Conservation (phyloP, 2,329 filamentous ascomycete species). For the Hypomyces perniciosus region DNA sequence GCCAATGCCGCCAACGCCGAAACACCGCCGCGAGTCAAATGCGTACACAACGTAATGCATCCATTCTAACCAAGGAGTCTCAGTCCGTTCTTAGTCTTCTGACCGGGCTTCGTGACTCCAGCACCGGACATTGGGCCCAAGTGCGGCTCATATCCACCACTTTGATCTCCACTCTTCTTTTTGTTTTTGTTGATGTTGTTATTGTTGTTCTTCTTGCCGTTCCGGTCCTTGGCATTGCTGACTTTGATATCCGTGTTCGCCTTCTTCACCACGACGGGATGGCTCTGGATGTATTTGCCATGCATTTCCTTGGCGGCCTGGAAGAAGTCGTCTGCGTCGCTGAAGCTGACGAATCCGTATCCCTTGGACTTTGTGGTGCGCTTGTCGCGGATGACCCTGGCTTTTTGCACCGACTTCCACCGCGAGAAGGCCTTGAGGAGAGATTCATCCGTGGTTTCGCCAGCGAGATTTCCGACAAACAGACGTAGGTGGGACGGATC, state of each 20-base stretch:
- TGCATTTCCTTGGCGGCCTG: constrained; percentile 96
- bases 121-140: constrained; percentile 44
- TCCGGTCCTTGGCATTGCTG: constrained; percentile 55
- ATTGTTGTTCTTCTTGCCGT: constrained; percentile 32
- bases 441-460: constrained; percentile 94
- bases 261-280: constrained; percentile 81
- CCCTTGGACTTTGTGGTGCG: constrained; percentile 93
- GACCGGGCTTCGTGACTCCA: constrained; percentile 56
- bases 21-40: background rate
- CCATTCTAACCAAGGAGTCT: constrained; percentile 49
- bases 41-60: background rate
- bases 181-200: constrained; percentile 27
- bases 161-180: constrained; percentile 24
- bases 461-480: constrained; percentile 93
- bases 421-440: constrained; percentile 88
- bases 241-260: constrained; percentile 89
- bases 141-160: constrained; percentile 40
- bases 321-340: constrained; percentile 93
- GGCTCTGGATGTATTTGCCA: constrained; percentile 97
- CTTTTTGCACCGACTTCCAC: constrained; percentile 85
- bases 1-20: constrained; percentile 5
- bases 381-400: constrained; percentile 91
- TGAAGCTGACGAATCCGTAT: constrained; percentile 94
- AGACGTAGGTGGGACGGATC: constrained; percentile 90
- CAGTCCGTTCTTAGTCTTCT: constrained; percentile 62